Evolutionary conservation across 2,329 filamentous ascomycete species (phyloP).

Genomic region (Colletotrichum tofieldiae): DNA sequence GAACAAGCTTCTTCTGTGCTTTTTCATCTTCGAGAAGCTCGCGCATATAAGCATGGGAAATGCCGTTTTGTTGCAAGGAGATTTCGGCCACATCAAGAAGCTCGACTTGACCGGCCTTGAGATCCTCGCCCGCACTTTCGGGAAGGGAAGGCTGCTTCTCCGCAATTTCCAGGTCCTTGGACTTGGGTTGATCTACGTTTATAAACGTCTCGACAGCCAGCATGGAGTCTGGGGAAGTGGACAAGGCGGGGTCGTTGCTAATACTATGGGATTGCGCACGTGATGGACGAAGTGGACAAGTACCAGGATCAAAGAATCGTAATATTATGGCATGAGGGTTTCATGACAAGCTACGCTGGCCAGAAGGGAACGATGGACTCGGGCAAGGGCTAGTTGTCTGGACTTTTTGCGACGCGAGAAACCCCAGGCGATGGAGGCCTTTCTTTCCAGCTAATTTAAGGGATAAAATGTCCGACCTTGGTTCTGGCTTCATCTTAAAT

Average conservation of each 20-base stretch:
- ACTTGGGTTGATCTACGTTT: conserved; percentile 14
- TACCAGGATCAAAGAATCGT: neutral
- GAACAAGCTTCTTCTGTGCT: conserved; percentile 43
- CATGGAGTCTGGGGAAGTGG: conserved; percentile 27
- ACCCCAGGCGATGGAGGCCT: neutral
- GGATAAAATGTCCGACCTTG: conserved; percentile 16
- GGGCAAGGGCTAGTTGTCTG: neutral
- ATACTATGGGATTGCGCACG: conserved; percentile 7
- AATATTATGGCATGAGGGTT: neutral
- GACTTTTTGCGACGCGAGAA: neutral
- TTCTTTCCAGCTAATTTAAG: conserved; percentile 20
- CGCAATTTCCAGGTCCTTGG: conserved; percentile 33
- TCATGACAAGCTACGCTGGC: neutral
- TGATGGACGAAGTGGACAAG: conserved; percentile 6
- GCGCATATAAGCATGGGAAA: conserved; percentile 59
- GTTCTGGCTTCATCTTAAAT: neutral
- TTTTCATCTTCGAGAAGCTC: conserved; percentile 60
- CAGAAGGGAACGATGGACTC: neutral
- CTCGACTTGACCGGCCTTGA: conserved; percentile 31
- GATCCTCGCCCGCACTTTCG: conserved; percentile 12
- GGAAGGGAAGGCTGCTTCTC: conserved; percentile 25
- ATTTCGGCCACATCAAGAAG: conserved; percentile 64
- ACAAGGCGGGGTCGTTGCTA: conserved; percentile 13
- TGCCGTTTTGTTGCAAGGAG: conserved; percentile 64
- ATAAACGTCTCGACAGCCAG: conserved; percentile 31